Base-by-base conservation (phyloP, 2,329 filamentous ascomycete genomes). In the Trichophyton mentagrophytes region DNA sequence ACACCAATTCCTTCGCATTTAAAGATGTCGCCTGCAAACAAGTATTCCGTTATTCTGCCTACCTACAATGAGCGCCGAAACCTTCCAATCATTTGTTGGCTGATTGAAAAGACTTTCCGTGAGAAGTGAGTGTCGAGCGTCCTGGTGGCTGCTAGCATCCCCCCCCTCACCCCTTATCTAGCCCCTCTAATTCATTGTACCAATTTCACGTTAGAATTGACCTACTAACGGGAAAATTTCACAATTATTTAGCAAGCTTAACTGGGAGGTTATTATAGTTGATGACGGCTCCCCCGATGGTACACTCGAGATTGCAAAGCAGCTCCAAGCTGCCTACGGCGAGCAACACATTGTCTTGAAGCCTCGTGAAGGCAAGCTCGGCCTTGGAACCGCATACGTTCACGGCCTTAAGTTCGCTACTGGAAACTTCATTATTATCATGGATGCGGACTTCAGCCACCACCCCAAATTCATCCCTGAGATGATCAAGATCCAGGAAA, bases 401-500 rank as follows among this genome's bases (percentile, higher is more conserved):
- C 91, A 96, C 76, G 92, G 92, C 59, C 82, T 99, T 63, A 84
- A 96, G 74, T 97, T 88, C 72, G 87, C 82, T 25, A 90, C 85
- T 22, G 93, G 93, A 69, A 96, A 95, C 82, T 97, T 85, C 72
- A 89, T 99, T 72, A 89, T 99, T 80, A 99, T 99, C 82, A 99
- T 99, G 93, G 93, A 99, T 79, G 93, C 95, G 76, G 93, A 99
- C 78, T 99, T 99, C 82, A 90, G 85, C 68, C 93, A 99, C 79
- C 93, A 99, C 80, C 93, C 93, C 72, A 99, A 97, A 78, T 99
- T 97, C 83, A 96, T 99, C 76, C 86, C 91, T 60, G 81, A 86
- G 71, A 97, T 99, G 90, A 89, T 99, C 69, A 82, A 82, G 62
- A 82, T 85, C 66, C 93, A 97, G 76, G 82, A 84, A 74, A 77